Evolutionary conservation across 345 rosid species (phyloP), one percentile per base, ranked within the genome.

Genomic region (Camelina sativa): DNA sequence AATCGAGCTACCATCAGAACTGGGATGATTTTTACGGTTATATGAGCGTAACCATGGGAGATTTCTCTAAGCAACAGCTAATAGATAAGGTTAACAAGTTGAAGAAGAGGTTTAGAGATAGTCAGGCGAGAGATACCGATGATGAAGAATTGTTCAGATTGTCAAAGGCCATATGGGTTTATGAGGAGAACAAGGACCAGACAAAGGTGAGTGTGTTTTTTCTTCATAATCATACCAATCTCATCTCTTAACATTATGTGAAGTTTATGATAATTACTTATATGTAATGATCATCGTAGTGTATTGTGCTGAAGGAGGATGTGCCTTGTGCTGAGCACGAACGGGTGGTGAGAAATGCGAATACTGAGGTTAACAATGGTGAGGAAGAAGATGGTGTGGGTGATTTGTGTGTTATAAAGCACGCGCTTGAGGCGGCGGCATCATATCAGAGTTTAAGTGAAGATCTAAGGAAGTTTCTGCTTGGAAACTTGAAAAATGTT

Each of bases 41-140:
- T 13, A 16, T 65, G 8, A 56, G 59, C 38, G 55, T 57, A 0
- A 28, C 23, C 38, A 64, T 57, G 0, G 19, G 58, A 8, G 8
- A 46, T 19, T 47, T 65, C 43, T 57, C 78, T 2, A 74, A n/a
- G 38, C 4, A 3, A 25, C 78, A 74, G 72, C 66, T 74, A 12
- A 57, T 4, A 4, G 40, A 16, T 35, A 74, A 74, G 58, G 61
- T 66, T 20, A 11, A 41, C n/a, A 25, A 28, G 1, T 25, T 74
- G 72, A 58, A 57, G 4, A 65, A 37, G 52, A 65, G 65, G 12
- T 74, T 65, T 16, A 8, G 2, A 3, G 12, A 6, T 44, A 64
- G 41, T 34, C 1, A 11, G 7, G 61, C 48, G 7, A 73, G 16
- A 17, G 25, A 2, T 2, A 11, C 54, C 1, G 37, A 73, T 2